A percentile compares a stretch with the other conserved stretches of the same genome.
phyloP scores from a whole-genome alignment of 257 asterid species.

The Rhazya stricta region DNA sequence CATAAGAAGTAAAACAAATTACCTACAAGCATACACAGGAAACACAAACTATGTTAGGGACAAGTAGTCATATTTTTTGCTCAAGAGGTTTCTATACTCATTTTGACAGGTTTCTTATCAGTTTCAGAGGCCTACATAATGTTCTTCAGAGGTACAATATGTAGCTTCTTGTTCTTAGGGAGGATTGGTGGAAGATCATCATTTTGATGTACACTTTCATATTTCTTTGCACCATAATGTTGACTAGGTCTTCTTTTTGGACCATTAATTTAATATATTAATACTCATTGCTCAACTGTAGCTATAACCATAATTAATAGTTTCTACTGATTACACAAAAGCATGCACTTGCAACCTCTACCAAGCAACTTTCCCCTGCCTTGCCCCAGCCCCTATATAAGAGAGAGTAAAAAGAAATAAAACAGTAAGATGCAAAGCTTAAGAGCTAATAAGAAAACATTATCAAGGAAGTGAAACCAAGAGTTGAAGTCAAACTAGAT shows the following conservation, averaged over 20 bases:
- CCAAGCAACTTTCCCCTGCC: not conserved
- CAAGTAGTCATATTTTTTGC: constrained; percentile 68
- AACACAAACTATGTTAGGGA: constrained; percentile 54
- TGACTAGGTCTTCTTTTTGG: constrained; percentile 35
- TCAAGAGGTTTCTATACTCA: constrained; percentile 89
- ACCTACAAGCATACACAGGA: constrained; percentile 94
- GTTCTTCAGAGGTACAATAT: constrained; percentile 68
- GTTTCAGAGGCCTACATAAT: constrained; percentile 64
- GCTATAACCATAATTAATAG: constrained; percentile 27
- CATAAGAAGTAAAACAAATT: no score
- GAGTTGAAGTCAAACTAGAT: not conserved
- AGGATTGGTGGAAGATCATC: constrained; percentile 65
- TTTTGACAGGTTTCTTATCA: constrained; percentile 74
- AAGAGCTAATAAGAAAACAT: not conserved
- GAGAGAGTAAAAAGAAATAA: not conserved
- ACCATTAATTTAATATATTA: constrained; percentile 25
- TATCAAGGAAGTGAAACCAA: not conserved
- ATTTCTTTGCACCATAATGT: constrained; percentile 36
- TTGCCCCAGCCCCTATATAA: not conserved
- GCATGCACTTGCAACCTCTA: not conserved
- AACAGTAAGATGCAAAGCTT: not conserved
- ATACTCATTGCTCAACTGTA: constrained; percentile 41
- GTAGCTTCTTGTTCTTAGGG: constrained; percentile 83
- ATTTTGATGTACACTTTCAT: constrained; percentile 51
- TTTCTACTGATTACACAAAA: constrained; percentile 7